phyloP scores from a whole-genome alignment of 345 rosid species.

The Garcia nutans region DNA sequence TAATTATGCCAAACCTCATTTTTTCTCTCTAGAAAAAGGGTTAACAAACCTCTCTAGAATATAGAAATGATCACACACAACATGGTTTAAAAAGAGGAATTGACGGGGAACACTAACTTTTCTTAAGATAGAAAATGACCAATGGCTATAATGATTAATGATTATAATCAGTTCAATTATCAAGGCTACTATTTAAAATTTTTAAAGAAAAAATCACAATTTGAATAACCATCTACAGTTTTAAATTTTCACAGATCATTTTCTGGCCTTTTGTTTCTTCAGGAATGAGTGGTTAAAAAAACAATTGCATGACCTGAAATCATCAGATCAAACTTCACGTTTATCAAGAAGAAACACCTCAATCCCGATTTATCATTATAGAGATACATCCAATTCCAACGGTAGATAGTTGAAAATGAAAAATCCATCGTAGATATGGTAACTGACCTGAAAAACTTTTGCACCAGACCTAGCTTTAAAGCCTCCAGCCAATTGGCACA shows the following conservation, averaged over 20 bases:
- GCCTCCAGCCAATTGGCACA: constrained; percentile 66
- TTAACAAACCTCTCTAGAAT: not conserved
- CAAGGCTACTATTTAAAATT: not conserved
- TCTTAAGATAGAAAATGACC: not conserved
- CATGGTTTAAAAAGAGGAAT: not conserved
- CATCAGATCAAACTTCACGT: not conserved
- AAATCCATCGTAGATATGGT: not conserved
- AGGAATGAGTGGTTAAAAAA: not conserved
- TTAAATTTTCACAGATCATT: not conserved
- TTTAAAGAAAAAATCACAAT: not conserved
- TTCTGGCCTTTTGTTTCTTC: not conserved
- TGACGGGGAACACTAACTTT: not conserved
- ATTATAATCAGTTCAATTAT: too few relatives aligned
- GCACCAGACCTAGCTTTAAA: constrained; percentile 45
- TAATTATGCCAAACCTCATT: not conserved
- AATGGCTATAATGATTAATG: not conserved
- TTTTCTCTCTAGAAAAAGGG: not conserved
- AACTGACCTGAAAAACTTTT: constrained; percentile 51
- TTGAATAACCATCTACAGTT: not conserved
- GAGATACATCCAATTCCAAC: not conserved
- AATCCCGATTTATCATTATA: not conserved
- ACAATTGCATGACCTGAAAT: not conserved
- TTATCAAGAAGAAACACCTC: not conserved
- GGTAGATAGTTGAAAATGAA: too few relatives aligned
- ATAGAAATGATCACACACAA: not conserved